phyloP scores from a whole-genome alignment of 768 basidiomycete species.

The Lentinula aciculospora region DNA sequence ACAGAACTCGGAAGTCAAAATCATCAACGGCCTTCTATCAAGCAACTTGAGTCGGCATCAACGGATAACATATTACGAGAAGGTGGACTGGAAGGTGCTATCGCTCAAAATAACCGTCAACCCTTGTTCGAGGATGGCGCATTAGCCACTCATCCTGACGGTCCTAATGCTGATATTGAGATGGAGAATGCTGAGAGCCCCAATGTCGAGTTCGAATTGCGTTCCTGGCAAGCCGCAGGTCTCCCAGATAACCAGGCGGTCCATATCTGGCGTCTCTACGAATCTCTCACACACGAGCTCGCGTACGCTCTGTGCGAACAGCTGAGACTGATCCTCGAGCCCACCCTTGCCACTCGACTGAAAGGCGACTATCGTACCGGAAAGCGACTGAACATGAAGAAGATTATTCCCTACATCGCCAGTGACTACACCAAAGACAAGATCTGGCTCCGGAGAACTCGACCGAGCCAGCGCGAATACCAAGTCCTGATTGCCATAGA shows the following conservation, averaged over 20 bases:
- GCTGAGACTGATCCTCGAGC: slow-evolving; percentile 92
- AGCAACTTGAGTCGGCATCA: slow-evolving; percentile 10
- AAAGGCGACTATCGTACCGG: slow-evolving; percentile 97
- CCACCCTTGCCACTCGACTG: slow-evolving; percentile 88
- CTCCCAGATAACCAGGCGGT: slow-evolving; percentile 54
- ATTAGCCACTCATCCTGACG: neutral
- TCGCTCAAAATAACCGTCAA: slow-evolving; percentile 27
- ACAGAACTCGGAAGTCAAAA: slow-evolving; percentile 15
- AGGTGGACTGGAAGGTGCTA: slow-evolving; percentile 39
- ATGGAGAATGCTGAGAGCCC: slow-evolving; percentile 26
- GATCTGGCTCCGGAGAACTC: slow-evolving; percentile 94
- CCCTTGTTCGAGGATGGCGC: slow-evolving; percentile 5
- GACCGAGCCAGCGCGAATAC: slow-evolving; percentile 91
- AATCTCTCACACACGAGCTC: slow-evolving; percentile 84
- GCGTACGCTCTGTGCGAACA: slow-evolving; percentile 94
- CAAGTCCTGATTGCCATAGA: slow-evolving; percentile 93
- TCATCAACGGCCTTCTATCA: slow-evolving; percentile 14
- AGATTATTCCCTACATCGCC: slow-evolving; percentile 96
- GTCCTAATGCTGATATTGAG: slow-evolving; percentile 24
- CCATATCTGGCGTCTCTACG: slow-evolving; percentile 89
- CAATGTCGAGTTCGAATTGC: slow-evolving; percentile 43
- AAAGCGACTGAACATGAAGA: slow-evolving; percentile 98
- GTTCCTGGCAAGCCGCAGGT: slow-evolving; percentile 56
- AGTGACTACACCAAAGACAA: slow-evolving; percentile 99
- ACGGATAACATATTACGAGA: slow-evolving; percentile 21